Base-by-base conservation (phyloP, 1,284 basidiomycete genomes). In the Meira nashicola region DNA sequence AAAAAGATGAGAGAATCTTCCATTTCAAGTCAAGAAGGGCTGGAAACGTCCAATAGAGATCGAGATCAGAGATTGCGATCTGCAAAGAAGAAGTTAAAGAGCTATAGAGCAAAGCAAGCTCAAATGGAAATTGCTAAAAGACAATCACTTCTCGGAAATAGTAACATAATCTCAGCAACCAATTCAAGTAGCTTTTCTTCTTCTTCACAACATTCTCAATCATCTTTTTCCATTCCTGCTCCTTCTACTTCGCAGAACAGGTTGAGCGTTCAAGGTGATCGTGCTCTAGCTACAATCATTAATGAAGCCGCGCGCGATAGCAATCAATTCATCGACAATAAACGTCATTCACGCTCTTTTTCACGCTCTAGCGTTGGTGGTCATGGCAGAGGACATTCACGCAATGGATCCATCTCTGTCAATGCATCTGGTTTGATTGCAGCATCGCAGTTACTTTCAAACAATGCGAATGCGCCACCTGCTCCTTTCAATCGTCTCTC, bases 1-100 rank as follows among this genome's bases (percentile, higher is more conserved):
- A 33, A 8, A 3, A 33, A 33, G 8, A 33, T 33, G 28, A 33
- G 28, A 33, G 28, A 33, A 33, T 33, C 28, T 4, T 33, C 28
- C 28, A 33, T 33, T 4, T 33, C 28, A 33, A 33, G 28, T 8
- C 28, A 33, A 33, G 28, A 33, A 33, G 28, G 28, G 8, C 8
- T 33, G 28, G 28, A 33, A 3, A 33, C 28, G 8, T 33, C 28
- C 28, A 33, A 33, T 33, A 33, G 28, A 33, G 55, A 60, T 11
- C 48, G 71, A 43, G 68, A 70, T 47, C 63, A 70, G 54, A 60
- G 66, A 55, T 69, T 72, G 46, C 65, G 63, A 44, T 66, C 70
- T 9, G 72, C 72, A 9, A 70, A 70, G 44, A 74, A 71, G 55
- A 74, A 74, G 60, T 63, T 74, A 57, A 73, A 74, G 63, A 65